Evolutionary conservation across 2,329 filamentous ascomycete genomes (phyloP).

Genomic region (Ceratocystis variospora): DNA sequence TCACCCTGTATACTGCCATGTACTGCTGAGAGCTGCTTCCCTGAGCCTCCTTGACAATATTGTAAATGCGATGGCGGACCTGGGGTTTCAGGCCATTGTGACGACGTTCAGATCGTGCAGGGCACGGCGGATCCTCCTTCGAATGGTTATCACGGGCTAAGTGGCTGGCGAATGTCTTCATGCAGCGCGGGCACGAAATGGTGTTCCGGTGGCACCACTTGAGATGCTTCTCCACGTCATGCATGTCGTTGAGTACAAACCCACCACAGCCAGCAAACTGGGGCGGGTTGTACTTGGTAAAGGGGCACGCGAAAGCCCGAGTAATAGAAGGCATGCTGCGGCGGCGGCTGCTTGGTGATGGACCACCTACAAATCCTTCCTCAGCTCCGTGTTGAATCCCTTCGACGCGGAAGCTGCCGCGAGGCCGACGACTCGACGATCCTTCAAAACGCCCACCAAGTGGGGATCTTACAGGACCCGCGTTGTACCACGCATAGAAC

Average conservation of each 20-base stretch:
- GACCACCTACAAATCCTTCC: background rate
- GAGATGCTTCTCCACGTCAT: conserved; percentile 10
- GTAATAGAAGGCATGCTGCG: conserved; percentile 2
- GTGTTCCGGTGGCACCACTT: conserved; percentile 18
- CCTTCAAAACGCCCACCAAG: background rate
- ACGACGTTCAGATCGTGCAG: background rate
- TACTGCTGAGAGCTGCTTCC: background rate
- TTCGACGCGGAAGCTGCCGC: conserved; percentile 13
- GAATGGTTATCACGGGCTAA: conserved; percentile 10
- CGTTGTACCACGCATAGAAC: background rate
- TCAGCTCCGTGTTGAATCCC: conserved; percentile 5
- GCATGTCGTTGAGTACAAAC: conserved; percentile 13
- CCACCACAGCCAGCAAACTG: conserved; percentile 16
- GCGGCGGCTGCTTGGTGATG: conserved; percentile 7
- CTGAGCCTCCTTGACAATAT: conserved; percentile 1
- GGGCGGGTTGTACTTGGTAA: conserved; percentile 10
- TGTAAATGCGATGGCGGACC: conserved; percentile 3
- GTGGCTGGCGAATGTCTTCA: conserved; percentile 14
- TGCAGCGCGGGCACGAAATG: conserved; percentile 15
- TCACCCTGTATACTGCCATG: conserved; percentile 8
- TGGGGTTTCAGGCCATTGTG: conserved; percentile 12
- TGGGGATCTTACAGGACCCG: conserved; percentile 3
- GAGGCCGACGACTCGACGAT: background rate
- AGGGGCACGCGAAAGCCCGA: conserved; percentile 15
- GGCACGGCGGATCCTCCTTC: conserved; percentile 14